Evolutionary conservation across 2,329 filamentous ascomycete genomes (phyloP).

Genomic region (Verticillium nonalfalfae): DNA sequence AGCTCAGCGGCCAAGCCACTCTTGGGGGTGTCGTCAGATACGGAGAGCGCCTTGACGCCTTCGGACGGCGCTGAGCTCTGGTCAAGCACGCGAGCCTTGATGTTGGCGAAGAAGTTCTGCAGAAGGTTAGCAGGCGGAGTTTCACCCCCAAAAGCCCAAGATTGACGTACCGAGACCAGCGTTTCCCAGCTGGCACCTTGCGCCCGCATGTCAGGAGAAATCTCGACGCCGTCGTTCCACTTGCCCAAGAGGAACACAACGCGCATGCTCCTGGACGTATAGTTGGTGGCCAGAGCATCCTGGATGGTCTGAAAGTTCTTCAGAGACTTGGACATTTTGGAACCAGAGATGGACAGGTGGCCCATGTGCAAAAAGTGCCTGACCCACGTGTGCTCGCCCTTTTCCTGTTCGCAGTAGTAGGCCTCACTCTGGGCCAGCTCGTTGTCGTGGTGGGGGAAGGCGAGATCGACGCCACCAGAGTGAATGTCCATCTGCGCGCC

Average conservation of each 20-base stretch:
- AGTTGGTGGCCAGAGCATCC: slow-evolving; percentile 64
- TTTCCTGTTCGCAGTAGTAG: slow-evolving; percentile 56
- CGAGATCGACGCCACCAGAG: slow-evolving; percentile 84
- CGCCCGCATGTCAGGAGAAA: slow-evolving; percentile 74
- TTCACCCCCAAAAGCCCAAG: not conserved
- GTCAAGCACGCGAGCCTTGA: slow-evolving; percentile 47
- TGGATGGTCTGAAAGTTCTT: slow-evolving; percentile 96
- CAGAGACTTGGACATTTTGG: slow-evolving; percentile 92
- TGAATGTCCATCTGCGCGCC: slow-evolving; percentile 86
- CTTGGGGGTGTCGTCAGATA: slow-evolving; percentile 22
- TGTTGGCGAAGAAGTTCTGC: slow-evolving; percentile 53
- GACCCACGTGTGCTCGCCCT: slow-evolving; percentile 68
- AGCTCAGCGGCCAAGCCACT: slow-evolving; percentile 30
- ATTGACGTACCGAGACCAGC: slow-evolving; percentile 54
- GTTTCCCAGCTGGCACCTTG: slow-evolving; percentile 75
- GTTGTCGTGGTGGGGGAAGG: slow-evolving; percentile 90
- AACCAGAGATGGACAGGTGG: slow-evolving; percentile 74
- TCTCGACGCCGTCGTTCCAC: slow-evolving; percentile 90
- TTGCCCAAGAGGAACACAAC: slow-evolving; percentile 82
- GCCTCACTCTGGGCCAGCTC: slow-evolving; percentile 86
- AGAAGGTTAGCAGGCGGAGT: not conserved
- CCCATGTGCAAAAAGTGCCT: slow-evolving; percentile 97
- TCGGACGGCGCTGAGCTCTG: slow-evolving; percentile 6
- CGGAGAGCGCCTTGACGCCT: slow-evolving; percentile 29
- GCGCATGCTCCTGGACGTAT: slow-evolving; percentile 73